Conservation (phyloP, 2,329 filamentous ascomycete genomes). For the Aspergillus novofumigatus region DNA sequence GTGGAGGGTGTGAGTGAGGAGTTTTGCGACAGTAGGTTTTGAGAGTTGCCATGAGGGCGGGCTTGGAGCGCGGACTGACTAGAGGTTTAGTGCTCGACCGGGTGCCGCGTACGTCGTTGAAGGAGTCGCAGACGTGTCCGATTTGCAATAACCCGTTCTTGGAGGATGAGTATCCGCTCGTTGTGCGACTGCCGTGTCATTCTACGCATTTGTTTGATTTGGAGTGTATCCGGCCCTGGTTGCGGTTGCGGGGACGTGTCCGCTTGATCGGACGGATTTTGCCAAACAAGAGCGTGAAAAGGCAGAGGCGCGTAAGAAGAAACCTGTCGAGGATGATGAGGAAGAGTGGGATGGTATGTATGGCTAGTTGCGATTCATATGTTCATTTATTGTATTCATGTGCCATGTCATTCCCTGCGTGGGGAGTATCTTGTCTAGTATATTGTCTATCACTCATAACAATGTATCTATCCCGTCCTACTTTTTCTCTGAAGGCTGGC, state of each 20-base stretch:
- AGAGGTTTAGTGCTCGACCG: slow-evolving; percentile 50
- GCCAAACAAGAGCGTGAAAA: slow-evolving; percentile 52
- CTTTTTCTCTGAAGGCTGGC: background rate
- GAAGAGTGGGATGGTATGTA: slow-evolving; percentile 50
- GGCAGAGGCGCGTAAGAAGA: slow-evolving; percentile 48
- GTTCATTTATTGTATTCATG: background rate
- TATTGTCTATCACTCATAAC: background rate
- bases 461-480: background rate
- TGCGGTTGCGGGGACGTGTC: slow-evolving; percentile 61
- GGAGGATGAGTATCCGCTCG: slow-evolving; percentile 61
- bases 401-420: background rate
- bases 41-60: background rate
- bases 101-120: slow-evolving; percentile 54
- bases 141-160: slow-evolving; percentile 60
- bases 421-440: background rate
- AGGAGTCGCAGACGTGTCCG: slow-evolving; percentile 51
- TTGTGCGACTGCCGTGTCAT: slow-evolving; percentile 60
- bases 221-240: slow-evolving; percentile 62
- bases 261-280: slow-evolving; percentile 57
- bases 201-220: slow-evolving; percentile 60
- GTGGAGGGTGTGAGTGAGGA: slow-evolving; percentile 59
- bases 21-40: slow-evolving; percentile 50
- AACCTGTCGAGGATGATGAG: slow-evolving; percentile 38
- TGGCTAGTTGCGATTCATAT: slow-evolving; percentile 20
- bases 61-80: background rate